Base-by-base conservation (phyloP, 352 stramenopile genomes). In the Globisporangium parvum region DNA sequence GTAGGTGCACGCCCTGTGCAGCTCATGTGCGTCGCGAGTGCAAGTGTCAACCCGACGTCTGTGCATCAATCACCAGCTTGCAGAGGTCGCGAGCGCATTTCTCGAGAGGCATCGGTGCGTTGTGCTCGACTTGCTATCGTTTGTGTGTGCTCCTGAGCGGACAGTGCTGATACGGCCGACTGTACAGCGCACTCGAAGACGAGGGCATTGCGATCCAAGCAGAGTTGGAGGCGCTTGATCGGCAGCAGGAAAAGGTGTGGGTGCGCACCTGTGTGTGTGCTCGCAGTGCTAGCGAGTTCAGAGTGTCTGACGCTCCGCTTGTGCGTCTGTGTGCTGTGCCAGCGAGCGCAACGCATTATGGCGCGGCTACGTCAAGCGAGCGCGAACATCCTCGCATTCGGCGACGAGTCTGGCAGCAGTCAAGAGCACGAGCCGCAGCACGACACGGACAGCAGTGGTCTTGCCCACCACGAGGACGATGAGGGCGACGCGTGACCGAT, bases 191-290 rank as follows among this genome's bases (percentile, higher is more conserved):
- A 53, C 58, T 88, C 23, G 75, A 80, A 45, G 67, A 71, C 9
- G 77, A 91, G 37, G 72, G 70, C 1, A 55, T 55, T 6, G 70
- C 56, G 56, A 85, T 91, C 46, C 80, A 87, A 66, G 67, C 57
- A 10, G 80, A 83, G 53, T 68, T 91, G 60, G 69, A 86, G 11
- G 65, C 82, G 28, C 60, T 91, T 23, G 48, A 87, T 47, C 60
- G 62, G 17, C 71, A 71, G 39, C 80, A 91, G 62, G 73, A 87
- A 52, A 47, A 45, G 62, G 80, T 87, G 48, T 14, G 67, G 28
- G 17, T 35, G 3, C n/a, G 60, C 23, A n/a, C 31, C 23, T n/a
- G 45, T 24, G 17, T 3, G 50, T 21, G 17, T 12, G n/a, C n/a
- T n/a, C n/a, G n/a, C n/a, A n/a, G n/a, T n/a, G n/a, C n/a, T n/a